Conservation (phyloP, 441 rosid genomes). For the Syzygium malaccense region DNA sequence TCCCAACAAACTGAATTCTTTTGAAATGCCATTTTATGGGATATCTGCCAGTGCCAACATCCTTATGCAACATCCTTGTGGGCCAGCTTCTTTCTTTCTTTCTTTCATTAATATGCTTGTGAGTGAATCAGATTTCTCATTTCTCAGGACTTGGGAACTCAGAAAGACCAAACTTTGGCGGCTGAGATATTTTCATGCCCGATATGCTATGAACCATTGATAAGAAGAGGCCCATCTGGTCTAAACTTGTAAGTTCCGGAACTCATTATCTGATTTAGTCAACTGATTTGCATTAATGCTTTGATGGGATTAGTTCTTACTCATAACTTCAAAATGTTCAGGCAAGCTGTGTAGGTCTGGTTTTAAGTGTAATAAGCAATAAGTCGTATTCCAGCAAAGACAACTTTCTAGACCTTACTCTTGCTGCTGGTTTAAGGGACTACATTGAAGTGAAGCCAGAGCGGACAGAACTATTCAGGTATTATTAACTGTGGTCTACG, state of each 20-base stretch:
- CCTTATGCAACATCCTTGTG: not conserved
- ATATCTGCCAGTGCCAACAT: not conserved
- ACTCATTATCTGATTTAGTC: not conserved
- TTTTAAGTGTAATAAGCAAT: constrained; percentile 69
- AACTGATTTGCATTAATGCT: not conserved
- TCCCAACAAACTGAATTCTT: not conserved
- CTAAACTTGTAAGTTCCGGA: constrained; percentile 59
- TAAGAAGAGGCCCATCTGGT: constrained; percentile 89
- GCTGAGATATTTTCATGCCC: constrained; percentile 69
- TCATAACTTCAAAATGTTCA: constrained; percentile 15
- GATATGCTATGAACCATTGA: constrained; percentile 68
- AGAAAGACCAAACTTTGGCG: constrained; percentile 21
- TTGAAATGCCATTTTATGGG: not conserved
- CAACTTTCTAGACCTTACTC: constrained; percentile 71
- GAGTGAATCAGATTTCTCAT: not conserved
- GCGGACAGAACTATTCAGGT: constrained; percentile 77
- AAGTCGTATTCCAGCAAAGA: constrained; percentile 83
- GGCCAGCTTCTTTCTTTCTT: not conserved
- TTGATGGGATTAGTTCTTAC: not conserved
- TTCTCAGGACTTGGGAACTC: constrained; percentile 33
- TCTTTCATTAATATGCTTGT: not conserved
- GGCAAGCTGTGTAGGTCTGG: constrained; percentile 77
- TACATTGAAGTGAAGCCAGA: constrained; percentile 64
- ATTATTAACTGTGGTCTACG: not conserved
- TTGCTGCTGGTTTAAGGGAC: constrained; percentile 58